Evolutionary conservation across 768 basidiomycete genomes (phyloP).

Genomic region (Tulasnella sp.): DNA sequence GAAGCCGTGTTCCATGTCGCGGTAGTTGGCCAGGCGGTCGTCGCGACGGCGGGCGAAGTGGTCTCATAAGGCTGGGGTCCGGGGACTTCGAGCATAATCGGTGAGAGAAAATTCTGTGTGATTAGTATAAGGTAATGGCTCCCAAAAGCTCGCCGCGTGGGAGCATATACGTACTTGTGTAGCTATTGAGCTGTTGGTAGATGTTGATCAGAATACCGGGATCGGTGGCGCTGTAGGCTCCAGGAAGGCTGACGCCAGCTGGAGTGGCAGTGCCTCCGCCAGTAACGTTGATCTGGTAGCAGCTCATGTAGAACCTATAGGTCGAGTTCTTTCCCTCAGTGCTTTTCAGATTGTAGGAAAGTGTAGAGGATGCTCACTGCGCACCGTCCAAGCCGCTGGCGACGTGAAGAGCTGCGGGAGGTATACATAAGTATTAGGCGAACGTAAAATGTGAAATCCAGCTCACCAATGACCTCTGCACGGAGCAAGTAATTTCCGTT

Average conservation of each 20-base stretch:
- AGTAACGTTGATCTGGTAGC: slow-evolving; percentile 38
- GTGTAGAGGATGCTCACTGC: slow-evolving; percentile 27
- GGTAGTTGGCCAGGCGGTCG: too few species aligned
- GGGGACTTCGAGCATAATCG: slow-evolving; percentile 21
- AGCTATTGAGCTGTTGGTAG: slow-evolving; percentile 33
- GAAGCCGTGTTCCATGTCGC: too few species aligned
- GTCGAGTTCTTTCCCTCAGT: neutral
- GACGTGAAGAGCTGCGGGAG: slow-evolving; percentile 33
- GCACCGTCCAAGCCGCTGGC: slow-evolving; percentile 35
- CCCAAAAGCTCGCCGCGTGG: too few species aligned
- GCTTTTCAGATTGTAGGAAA: neutral
- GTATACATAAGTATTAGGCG: too few species aligned
- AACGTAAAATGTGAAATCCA: too few species aligned
- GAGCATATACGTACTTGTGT: slow-evolving; percentile 23
- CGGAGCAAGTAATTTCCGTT: slow-evolving; percentile 40
- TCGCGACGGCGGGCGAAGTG: neutral
- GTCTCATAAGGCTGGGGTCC: slow-evolving; percentile 29
- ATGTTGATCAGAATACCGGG: slow-evolving; percentile 41
- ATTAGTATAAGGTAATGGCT: too few species aligned
- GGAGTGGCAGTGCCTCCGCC: slow-evolving; percentile 36
- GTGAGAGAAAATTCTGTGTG: too few species aligned
- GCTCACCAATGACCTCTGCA: slow-evolving; percentile 32
- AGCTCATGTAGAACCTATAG: slow-evolving; percentile 33
- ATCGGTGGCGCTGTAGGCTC: slow-evolving; percentile 32
- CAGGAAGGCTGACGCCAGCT: slow-evolving; percentile 38